phyloP scores from a whole-genome alignment of 768 basidiomycete genomes.

The Pleurotus salmoneostramineus region DNA sequence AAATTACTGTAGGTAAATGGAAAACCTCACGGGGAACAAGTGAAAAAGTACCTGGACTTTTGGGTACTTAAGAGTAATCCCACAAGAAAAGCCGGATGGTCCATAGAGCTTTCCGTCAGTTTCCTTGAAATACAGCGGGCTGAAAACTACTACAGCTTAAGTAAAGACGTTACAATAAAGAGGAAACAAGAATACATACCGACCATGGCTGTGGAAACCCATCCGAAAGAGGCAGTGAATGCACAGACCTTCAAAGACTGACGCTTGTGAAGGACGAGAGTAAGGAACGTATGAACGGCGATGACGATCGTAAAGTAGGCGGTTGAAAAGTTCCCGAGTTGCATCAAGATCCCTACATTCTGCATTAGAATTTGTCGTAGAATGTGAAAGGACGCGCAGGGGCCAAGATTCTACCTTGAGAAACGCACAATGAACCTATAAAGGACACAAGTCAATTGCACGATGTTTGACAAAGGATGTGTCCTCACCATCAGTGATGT shows the following conservation, averaged over 20 bases:
- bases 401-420: conserved; percentile 47
- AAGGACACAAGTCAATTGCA: conserved; percentile 1
- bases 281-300: conserved; percentile 65
- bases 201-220: conserved; percentile 42
- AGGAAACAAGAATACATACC: conserved; percentile 34
- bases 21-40: conserved; percentile 52
- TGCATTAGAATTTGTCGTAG: background rate
- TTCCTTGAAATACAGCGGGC: conserved; percentile 28
- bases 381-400: background rate
- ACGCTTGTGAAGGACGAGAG: conserved; percentile 54
- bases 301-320: conserved; percentile 65
- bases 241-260: conserved; percentile 47
- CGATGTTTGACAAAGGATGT: background rate
- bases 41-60: conserved; percentile 48
- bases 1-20: background rate
- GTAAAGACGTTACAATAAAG: too few species aligned
- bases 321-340: conserved; percentile 56
- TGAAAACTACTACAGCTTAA: conserved; percentile 22
- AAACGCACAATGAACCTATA: conserved; percentile 44
- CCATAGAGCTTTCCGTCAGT: conserved; percentile 44
- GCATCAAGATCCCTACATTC: conserved; percentile 47
- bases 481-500: conserved; percentile 45
- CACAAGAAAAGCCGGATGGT: conserved; percentile 46
- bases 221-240: conserved; percentile 44
- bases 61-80: conserved; percentile 38